Evolutionary conservation across 2,329 filamentous ascomycete genomes (phyloP), one percentile per base, ranked within the genome.

Genomic region (Penicillium sp.): DNA sequence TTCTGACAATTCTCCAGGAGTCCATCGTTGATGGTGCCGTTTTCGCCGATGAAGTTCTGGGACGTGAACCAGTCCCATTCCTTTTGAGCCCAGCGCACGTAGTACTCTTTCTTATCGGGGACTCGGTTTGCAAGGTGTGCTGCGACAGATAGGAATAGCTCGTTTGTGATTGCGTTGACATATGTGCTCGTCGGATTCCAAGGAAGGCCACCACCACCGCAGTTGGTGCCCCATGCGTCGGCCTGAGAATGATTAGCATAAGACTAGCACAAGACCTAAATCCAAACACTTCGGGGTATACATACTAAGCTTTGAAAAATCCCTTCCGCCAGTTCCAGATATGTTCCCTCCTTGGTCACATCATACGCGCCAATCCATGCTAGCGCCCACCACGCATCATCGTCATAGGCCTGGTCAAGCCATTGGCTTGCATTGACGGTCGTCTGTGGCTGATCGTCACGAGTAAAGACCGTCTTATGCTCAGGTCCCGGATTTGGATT

Each of bases 331-430:
- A 78, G 69, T 5, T 70, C 60, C 10, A 83, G 72, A 53, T 82
- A 82, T 3, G 72, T 56, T 0, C 53, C 51, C 19, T 79, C 69
- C 1, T 68, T 62, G 0, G 79, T 82, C 4, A 81, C 66, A 59
- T 83, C 81, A 66, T 81, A 83, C n/a, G 77, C 79, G 2, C 73
- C 75, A 59, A 83, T 76, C 79, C 79, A 82, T 19, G 74, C 80
- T 7, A 83, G 65, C 3, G 78, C 78, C 80, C 80, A 80, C 78
- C 78, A 80, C 1, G 74, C 77, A 55, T 82, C 78, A 54, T 83
- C 81, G 48, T 83, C 81, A 61, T 81, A 81, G 18, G 66, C 64
- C 2, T 65, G 64, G 41, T 69, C 65, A 2, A 68, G 47, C 65
- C 67, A 70, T 7, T 59, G 46, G n/a, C 59, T 62, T 4, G 58